Base-by-base conservation (phyloP, 2,329 filamentous ascomycete species). In the Blastomyces silverae region DNA sequence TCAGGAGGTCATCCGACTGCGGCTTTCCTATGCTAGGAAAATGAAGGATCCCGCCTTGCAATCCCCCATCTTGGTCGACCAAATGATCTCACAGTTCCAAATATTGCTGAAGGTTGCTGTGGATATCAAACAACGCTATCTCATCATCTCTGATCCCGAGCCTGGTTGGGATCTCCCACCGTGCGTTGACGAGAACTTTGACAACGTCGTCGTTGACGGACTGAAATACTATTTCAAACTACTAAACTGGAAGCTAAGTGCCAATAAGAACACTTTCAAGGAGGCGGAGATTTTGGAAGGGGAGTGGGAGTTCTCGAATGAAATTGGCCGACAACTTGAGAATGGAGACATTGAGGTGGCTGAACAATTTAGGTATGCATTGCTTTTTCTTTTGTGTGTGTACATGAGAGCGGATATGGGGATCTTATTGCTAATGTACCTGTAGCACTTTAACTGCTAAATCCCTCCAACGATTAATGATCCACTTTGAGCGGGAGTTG, bases 231-330 rank as follows among this genome's bases (percentile, higher is more conserved):
- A 99, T 78, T 99, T 99, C 83, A 94, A 93, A 76, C 92, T 99
- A 85, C 82, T 99, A 56, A 97, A 97, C 74, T 97, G 92, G 91
- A 97, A 97, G 77, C 81, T 99, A 63, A 92, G 90, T 71, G 91
- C 92, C 64, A 97, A 97, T 81, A 97, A 97, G 76, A 99, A 97
- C 78, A 97, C 92, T 0, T 99, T 99, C 84, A 97, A 97, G 74
- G 94, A 99, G 76, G 94, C 94, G 7, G 94, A 99, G 80, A 89
- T 99, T 68, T 80, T 99, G 59, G 95, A 97, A 74, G 92, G 96
- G 72, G 94, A 99, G 77, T 99, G 94, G 94, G 91, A 92, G 65
- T 97, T 97, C 73, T 95, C 90, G 63, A 97, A 97, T 72, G 88
- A 92, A 71, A 91, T 99, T 64, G 94, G 93, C 34, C 86, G 90